Evolutionary conservation across 129 eudicot species (phyloP).

Genomic region (Lactuca sativa): DNA sequence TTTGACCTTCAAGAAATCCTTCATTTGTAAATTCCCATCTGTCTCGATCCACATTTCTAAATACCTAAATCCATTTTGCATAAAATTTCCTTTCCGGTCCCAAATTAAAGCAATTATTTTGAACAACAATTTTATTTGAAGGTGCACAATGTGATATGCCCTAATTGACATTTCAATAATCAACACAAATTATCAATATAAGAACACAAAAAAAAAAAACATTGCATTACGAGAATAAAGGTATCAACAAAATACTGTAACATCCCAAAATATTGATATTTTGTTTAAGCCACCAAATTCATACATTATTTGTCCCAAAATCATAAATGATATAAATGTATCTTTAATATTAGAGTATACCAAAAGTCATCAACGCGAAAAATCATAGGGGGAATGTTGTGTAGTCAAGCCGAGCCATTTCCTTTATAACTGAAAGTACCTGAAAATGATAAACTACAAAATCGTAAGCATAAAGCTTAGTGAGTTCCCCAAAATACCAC

Average conservation of each 20-base stretch:
- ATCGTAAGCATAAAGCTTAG: too few species aligned
- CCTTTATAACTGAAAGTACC: too few species aligned
- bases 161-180: background rate
- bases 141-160: background rate
- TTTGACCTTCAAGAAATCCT: constrained; percentile 88
- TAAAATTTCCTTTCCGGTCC: constrained; percentile 6
- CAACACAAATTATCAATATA: background rate
- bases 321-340: too few species aligned
- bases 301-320: too few species aligned
- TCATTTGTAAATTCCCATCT: constrained; percentile 91
- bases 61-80: constrained; percentile 50
- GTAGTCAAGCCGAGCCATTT: too few species aligned
- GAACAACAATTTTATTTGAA: background rate
- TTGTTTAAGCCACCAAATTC: too few species aligned
- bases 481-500: too few species aligned
- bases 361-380: too few species aligned
- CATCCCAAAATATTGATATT: too few species aligned
- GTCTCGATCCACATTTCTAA: constrained; percentile 87
- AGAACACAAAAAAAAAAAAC: background rate
- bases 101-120: background rate
- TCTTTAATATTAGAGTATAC: too few species aligned
- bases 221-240: background rate
- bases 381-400: too few species aligned
- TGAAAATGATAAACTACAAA: too few species aligned
- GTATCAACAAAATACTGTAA: background rate